A percentile compares a stretch with the other conserved stretches of the same genome.
phyloP scores from a whole-genome alignment of 495 filamentous ascomycete species.

The Aspergillus incahuasiensis region DNA sequence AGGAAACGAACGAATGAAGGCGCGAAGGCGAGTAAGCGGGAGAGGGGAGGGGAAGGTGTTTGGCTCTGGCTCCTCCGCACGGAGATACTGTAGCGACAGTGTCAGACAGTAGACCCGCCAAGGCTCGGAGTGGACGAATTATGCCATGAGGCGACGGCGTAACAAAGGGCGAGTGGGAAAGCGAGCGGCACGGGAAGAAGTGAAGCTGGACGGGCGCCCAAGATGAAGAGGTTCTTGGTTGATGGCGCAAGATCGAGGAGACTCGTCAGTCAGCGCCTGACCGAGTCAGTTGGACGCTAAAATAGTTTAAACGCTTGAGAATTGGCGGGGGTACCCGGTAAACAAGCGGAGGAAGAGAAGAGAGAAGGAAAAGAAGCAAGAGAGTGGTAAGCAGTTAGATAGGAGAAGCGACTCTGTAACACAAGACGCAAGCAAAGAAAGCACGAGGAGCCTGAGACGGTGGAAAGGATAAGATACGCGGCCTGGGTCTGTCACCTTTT shows the following conservation, averaged over 20 bases:
- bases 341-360: background rate
- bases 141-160: conserved; percentile 12
- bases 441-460: background rate
- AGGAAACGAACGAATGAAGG: conserved; percentile 10
- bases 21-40: background rate
- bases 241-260: conserved; percentile 13
- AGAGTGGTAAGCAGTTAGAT: no score
- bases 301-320: conserved; percentile 1
- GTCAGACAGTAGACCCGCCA: conserved; percentile 13
- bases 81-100: conserved; percentile 17
- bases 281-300: conserved; percentile 18
- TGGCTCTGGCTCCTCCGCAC: conserved; percentile 18
- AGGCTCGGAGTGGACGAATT: conserved; percentile 13
- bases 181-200: conserved; percentile 11
- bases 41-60: conserved; percentile 2
- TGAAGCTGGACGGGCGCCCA: conserved; percentile 6
- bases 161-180: conserved; percentile 2
- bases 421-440: conserved; percentile 6
- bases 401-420: background rate
- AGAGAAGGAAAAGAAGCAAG: conserved; percentile 8
- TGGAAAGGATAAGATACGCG: no score
- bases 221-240: conserved; percentile 2
- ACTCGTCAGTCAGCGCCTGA: conserved; percentile 21
- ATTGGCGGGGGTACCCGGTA: conserved; percentile 1
- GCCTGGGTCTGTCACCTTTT: conserved; percentile 3